A percentile compares a stretch with the other conserved stretches of the same genome.
Conservation (phyloP, 2,329 filamentous ascomycete species). For the Herpotrichia juniperi region DNA sequence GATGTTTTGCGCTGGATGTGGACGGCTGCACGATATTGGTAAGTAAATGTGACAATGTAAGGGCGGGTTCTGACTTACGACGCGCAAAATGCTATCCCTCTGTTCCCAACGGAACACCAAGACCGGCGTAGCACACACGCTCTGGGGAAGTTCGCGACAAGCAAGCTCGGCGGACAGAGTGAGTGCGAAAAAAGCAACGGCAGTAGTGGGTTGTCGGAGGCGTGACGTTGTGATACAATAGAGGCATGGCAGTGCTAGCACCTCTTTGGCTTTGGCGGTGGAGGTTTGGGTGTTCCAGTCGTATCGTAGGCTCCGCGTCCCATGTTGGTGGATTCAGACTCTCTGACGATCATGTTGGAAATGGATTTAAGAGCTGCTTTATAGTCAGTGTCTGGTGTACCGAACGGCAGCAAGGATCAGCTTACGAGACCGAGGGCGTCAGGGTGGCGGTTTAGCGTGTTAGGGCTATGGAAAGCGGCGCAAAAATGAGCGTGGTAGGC, state of each 20-base stretch:
- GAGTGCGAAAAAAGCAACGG: slow-evolving; percentile 10
- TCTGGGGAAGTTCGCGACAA: slow-evolving; percentile 3
- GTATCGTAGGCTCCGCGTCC: slow-evolving; percentile 57
- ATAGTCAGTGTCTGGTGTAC: slow-evolving; percentile 33
- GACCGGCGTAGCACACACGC: slow-evolving; percentile 5
- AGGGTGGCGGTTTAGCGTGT: slow-evolving; percentile 14
- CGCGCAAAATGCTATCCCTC: slow-evolving; percentile 37
- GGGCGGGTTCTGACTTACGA: slow-evolving; percentile 41
- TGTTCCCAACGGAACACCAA: slow-evolving; percentile 35
- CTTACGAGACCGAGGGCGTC: slow-evolving; percentile 29
- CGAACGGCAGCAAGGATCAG: slow-evolving; percentile 21
- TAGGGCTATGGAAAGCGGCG: neutral
- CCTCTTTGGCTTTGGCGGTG: slow-evolving; percentile 48
- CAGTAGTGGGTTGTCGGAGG: slow-evolving; percentile 2
- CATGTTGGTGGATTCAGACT: slow-evolving; percentile 52
- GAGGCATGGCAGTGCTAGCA: slow-evolving; percentile 32
- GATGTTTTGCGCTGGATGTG: slow-evolving; percentile 19
- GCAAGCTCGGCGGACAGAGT: slow-evolving; percentile 13
- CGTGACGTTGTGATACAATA: slow-evolving; percentile 5
- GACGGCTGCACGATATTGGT: slow-evolving; percentile 37
- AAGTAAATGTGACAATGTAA: slow-evolving; percentile 35
- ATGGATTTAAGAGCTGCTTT: slow-evolving; percentile 30
- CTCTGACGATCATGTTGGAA: slow-evolving; percentile 50
- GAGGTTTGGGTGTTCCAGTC: slow-evolving; percentile 55
- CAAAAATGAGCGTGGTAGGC: slow-evolving; percentile 26